Evolutionary conservation across 805 yeast genomes (phyloP).

Genomic region (Metschnikowia noctiluminum): DNA sequence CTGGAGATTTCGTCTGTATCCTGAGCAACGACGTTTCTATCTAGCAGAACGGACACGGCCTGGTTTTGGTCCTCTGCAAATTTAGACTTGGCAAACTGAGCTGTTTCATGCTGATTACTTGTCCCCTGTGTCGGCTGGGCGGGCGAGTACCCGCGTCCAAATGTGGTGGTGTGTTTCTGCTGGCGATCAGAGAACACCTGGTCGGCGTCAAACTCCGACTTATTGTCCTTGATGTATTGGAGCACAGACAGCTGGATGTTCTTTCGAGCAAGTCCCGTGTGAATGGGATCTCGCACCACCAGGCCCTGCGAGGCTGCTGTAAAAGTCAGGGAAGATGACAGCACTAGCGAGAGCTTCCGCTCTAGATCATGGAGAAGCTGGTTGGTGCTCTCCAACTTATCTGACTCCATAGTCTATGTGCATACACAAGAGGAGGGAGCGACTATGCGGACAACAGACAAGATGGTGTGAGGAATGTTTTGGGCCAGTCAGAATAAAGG

Average conservation of each 20-base stretch:
- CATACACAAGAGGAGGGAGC: neutral
- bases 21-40: neutral
- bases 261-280: constrained; percentile 24
- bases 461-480: neutral
- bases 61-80: neutral
- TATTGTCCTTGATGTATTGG: constrained; percentile 29
- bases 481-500: neutral
- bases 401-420: constrained; percentile 7
- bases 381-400: constrained; percentile 27
- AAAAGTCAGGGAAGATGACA: constrained; percentile 28
- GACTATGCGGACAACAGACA: neutral
- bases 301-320: constrained; percentile 21
- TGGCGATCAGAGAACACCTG: constrained; percentile 38
- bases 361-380: constrained; percentile 29
- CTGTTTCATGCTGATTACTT: neutral
- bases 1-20: neutral
- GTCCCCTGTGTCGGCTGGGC: neutral
- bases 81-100: neutral
- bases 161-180: constrained; percentile 28
- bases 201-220: constrained; percentile 29
- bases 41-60: no score
- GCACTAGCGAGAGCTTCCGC: constrained; percentile 31
- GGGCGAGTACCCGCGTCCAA: constrained; percentile 25
- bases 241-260: constrained; percentile 33
- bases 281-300: constrained; percentile 20